phyloP scores from a whole-genome alignment of 2,329 filamentous ascomycete genomes.

The Dactylellina sp. region DNA sequence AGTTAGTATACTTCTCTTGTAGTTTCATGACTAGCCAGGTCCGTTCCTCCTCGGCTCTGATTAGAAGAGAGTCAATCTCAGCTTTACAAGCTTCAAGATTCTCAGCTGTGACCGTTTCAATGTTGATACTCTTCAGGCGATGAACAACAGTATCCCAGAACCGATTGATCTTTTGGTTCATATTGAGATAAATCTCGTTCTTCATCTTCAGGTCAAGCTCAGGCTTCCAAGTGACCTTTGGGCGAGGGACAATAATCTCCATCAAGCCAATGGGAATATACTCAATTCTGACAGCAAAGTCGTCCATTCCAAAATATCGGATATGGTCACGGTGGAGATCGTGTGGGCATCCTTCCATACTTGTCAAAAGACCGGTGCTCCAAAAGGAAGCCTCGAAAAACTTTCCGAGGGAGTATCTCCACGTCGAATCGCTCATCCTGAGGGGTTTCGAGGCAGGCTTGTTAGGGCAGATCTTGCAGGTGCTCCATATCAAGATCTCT shows the following conservation, averaged over 20 bases:
- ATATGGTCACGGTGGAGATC: slow-evolving; percentile 93
- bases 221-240: slow-evolving; percentile 96
- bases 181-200: slow-evolving; percentile 86
- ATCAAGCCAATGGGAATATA: slow-evolving; percentile 93
- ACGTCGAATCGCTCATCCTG: slow-evolving; percentile 91
- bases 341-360: slow-evolving; percentile 82
- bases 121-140: slow-evolving; percentile 86
- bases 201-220: slow-evolving; percentile 92
- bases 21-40: slow-evolving; percentile 78
- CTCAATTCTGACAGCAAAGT: slow-evolving; percentile 86
- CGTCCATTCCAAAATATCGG: slow-evolving; percentile 88
- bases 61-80: slow-evolving; percentile 81
- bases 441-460: slow-evolving; percentile 80
- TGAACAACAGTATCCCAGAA: slow-evolving; percentile 90
- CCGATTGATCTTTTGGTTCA: slow-evolving; percentile 82
- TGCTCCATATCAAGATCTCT: slow-evolving; percentile 96
- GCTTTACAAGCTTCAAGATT: slow-evolving; percentile 83
- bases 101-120: slow-evolving; percentile 89
- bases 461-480: slow-evolving; percentile 89
- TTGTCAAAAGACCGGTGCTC: slow-evolving; percentile 83
- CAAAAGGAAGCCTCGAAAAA: slow-evolving; percentile 98
- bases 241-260: slow-evolving; percentile 90
- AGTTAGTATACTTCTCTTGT: slow-evolving; percentile 90
- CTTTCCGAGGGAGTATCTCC: slow-evolving; percentile 98
- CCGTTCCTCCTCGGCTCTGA: slow-evolving; percentile 86